A percentile compares a stretch with the other conserved stretches of the same genome.
phyloP scores from a whole-genome alignment of 129 eudicot genomes.

The Centaurea solstitialis region DNA sequence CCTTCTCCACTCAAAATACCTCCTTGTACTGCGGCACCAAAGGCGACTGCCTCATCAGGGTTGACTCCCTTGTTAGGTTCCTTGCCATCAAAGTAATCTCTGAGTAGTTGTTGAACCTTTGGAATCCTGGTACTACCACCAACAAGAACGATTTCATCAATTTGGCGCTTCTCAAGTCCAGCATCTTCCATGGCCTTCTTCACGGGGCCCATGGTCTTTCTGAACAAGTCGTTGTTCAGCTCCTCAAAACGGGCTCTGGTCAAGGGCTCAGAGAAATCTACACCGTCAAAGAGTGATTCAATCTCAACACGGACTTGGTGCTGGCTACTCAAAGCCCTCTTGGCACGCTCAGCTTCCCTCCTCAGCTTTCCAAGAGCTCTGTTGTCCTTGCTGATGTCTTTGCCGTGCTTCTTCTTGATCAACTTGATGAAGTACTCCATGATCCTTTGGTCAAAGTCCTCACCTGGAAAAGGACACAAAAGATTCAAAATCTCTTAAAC shows the following conservation, averaged over 20 bases:
- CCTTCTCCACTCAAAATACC: constrained; percentile 77
- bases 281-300: constrained; percentile 71
- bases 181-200: constrained; percentile 81
- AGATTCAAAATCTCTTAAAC: not conserved
- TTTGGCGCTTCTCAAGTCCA: constrained; percentile 54
- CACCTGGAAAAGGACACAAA: constrained; percentile 37
- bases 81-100: constrained; percentile 66
- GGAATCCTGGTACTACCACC: constrained; percentile 83
- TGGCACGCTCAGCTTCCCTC: constrained; percentile 76
- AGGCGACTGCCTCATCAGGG: constrained; percentile 79
- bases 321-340: constrained; percentile 77
- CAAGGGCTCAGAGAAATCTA: constrained; percentile 76
- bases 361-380: constrained; percentile 79
- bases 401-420: constrained; percentile 80
- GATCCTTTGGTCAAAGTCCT: constrained; percentile 78
- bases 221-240: constrained; percentile 68
- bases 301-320: constrained; percentile 80
- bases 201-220: constrained; percentile 80
- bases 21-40: constrained; percentile 79
- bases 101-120: constrained; percentile 72
- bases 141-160: constrained; percentile 77
- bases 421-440: constrained; percentile 78
- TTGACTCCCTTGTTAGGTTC: constrained; percentile 74
- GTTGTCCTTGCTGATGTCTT: constrained; percentile 87
- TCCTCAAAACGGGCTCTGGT: constrained; percentile 77